phyloP scores from a whole-genome alignment of 2,329 filamentous ascomycete species.

The Calonectria ilicicola region DNA sequence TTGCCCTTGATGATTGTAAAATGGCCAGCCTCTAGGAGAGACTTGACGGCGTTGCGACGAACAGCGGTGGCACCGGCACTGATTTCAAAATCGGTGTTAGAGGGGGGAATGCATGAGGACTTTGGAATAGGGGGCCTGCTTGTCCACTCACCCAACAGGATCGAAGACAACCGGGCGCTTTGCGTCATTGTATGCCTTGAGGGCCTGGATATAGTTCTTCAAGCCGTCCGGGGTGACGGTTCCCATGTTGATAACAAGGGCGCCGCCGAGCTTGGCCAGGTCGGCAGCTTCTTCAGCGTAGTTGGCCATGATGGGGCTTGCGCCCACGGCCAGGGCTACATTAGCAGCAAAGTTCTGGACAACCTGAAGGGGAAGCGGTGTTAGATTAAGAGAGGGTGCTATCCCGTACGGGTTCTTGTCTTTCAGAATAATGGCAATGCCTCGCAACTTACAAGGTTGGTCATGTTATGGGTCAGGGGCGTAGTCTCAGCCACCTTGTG shows the following conservation, averaged over 20 bases:
- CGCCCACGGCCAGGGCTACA: conserved; percentile 85
- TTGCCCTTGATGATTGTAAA: conserved; percentile 95
- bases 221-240: conserved; percentile 84
- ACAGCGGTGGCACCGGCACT: conserved; percentile 83
- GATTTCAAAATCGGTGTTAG: neutral
- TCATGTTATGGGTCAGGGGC: conserved; percentile 96
- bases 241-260: conserved; percentile 94
- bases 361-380: conserved; percentile 57
- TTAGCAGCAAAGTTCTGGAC: conserved; percentile 97
- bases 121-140: neutral
- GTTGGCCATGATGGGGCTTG: conserved; percentile 94
- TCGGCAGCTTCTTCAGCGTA: conserved; percentile 86
- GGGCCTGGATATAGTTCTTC: conserved; percentile 77
- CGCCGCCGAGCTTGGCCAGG: conserved; percentile 80
- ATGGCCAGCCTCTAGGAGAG: conserved; percentile 78
- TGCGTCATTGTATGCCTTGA: conserved; percentile 83
- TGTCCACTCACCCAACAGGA: conserved; percentile 77
- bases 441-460: conserved; percentile 74
- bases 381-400: neutral
- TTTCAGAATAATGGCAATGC: neutral
- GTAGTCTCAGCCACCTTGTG: conserved; percentile 70
- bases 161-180: conserved; percentile 86
- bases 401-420: neutral
- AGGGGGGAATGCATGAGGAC: conserved; percentile 6
- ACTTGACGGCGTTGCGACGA: conserved; percentile 77